phyloP scores from a whole-genome alignment of 1,139 yeast species.

The Candida tunisiensis region DNA sequence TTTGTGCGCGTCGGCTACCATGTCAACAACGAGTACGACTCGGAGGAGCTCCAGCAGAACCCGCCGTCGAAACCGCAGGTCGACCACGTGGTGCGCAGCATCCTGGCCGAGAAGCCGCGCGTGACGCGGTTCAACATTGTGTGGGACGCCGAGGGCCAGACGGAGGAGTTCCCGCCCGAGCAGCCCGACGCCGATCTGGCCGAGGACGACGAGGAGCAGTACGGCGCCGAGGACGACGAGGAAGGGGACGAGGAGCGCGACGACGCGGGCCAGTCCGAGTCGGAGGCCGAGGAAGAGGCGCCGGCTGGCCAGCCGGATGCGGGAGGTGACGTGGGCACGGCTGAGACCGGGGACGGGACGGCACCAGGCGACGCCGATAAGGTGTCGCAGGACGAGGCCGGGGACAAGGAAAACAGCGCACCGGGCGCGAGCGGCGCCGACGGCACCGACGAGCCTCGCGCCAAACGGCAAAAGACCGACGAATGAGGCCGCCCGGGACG shows the following conservation, averaged over 20 bases:
- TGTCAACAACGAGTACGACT: conserved; percentile 90
- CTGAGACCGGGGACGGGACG: conserved; percentile 12
- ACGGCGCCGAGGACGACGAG: conserved; percentile 22
- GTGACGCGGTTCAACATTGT: conserved; percentile 93
- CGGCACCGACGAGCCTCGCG: conserved; percentile 7
- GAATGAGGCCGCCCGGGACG: too few species aligned
- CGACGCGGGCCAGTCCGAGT: conserved; percentile 22
- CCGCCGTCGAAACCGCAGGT: conserved; percentile 93
- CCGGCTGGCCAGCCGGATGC: conserved; percentile 16
- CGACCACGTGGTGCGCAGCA: conserved; percentile 86
- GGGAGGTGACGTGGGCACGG: conserved; percentile 15
- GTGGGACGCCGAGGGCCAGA: conserved; percentile 50
- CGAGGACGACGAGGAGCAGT: conserved; percentile 22
- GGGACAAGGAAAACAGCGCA: conserved; percentile 8
- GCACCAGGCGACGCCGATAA: conserved; percentile 14
- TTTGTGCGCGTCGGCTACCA: conserved; percentile 95
- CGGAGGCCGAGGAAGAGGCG: conserved; percentile 19
- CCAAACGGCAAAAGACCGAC: too few species aligned
- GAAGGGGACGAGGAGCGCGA: conserved; percentile 18
- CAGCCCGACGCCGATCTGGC: conserved; percentile 40
- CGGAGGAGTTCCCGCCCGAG: conserved; percentile 66
- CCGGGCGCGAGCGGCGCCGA: conserved; percentile 12
- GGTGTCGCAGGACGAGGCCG: conserved; percentile 7
- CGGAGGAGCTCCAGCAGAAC: conserved; percentile 80
- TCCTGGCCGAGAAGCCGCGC: conserved; percentile 92